Evolutionary conservation across 257 asterid species (phyloP), one percentile per base, ranked within the genome.

Genomic region (Jasminum sambac): DNA sequence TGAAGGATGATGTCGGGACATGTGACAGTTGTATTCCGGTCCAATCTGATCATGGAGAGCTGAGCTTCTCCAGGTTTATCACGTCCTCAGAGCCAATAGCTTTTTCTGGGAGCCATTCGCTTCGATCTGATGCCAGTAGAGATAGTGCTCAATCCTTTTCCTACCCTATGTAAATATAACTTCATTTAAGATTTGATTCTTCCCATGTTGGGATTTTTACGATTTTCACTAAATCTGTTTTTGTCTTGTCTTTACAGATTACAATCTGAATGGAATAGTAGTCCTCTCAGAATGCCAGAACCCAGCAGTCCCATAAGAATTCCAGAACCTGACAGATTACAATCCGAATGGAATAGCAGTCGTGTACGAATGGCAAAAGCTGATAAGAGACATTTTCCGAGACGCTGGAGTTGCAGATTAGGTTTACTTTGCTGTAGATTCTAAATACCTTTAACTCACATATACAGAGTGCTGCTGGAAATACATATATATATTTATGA

Each of bases 351-450:
- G 96, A 88, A 85, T 70, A 85, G 96, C n/a, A n/a, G n/a, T n/a
- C n/a, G n/a, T 3, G 96, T 87, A n/a, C 78, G 97, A 65, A 95
- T 95, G 98, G 85, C 80, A 17, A 91, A 88, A 73, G 94, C 92
- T 0, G 96, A 91, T n/a, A 50, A 89, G 76, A 85, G 86, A 72
- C 81, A 78, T 70, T 74, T 80, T 43, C 78, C 87, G 58, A 94
- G 87, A 71, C 90, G 82, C 46, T 82, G 71, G 77, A 85, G 92
- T 23, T 95, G 98, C 98, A 87, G 74, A 77, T 86, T 86, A 59
- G 91, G 95, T 37, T 74, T 91, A 67, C 86, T 88, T 58, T 95
- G 99, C 87, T 95, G 96, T 86, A 88, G 87, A 87, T 89, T 89
- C 89, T 90, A 69, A 86, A 61, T 46, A 64, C 36, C 34, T 75